Evolutionary conservation across 208 protist genomes (phyloP), one percentile per base, ranked within the genome.

Genomic region (Crithidia sp.): DNA sequence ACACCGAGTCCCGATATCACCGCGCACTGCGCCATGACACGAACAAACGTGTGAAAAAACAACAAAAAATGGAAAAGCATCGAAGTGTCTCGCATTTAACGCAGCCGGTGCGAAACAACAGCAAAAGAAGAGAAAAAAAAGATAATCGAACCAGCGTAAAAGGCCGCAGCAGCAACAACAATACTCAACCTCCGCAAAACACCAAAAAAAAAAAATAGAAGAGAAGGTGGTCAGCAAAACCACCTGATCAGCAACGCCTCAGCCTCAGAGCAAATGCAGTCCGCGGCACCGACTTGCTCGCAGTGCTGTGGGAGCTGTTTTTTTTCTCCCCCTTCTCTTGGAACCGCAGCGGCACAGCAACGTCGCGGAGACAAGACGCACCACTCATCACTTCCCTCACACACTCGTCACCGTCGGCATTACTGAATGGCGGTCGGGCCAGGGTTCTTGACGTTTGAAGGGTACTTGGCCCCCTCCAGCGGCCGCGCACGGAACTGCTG

Each of bases 401-500:
- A 28, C 28, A 28, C 28, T 28, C 28, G 28, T 28, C 28, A 28
- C 28, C 28, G 28, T 28, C 28, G 28, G 28, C 28, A 28, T 28
- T 90, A 97, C 45, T 95, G 90, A 71, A 97, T 93, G 5, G 90
- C 87, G 39, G 88, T 84, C 2, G 93, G 93, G 28, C 93, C 93
- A 16, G 93, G 93, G 71, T 94, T 79, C 81, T 92, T 93, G 54
- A 97, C 93, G 47, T 75, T 91, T 0, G 84, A 84, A 17, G 90
- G 90, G 78, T 97, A 97, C 78, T 92, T 92, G 50, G 93, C 93
- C n/a, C 85, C 90, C 62, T 95, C 85, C 54, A 97, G 74, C 37
- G 93, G 93, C 45, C 82, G 75, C 28, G 91, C 88, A 71, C 93
- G 93, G 84, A 97, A 97, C 71, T 97, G 93, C 77, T 97, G 93